Base-by-base conservation (phyloP, 768 basidiomycete genomes). In the Pleurotus citrinopileatus region DNA sequence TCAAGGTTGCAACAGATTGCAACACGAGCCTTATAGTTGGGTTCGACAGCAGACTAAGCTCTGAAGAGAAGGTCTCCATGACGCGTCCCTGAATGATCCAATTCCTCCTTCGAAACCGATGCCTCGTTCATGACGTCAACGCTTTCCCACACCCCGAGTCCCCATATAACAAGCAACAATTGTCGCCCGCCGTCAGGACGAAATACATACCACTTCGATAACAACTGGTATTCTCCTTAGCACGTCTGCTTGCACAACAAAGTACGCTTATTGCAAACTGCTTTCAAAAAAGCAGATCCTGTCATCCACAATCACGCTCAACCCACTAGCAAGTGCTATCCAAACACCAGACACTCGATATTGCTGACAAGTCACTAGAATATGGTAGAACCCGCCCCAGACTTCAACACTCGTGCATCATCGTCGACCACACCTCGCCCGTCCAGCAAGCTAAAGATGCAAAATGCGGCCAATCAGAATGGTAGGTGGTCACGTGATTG, bases 401-500 rank as follows among this genome's bases (percentile, higher is more conserved):
- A 42, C 40, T 42, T 42, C 40, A 42, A 42, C 40, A 3, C 15
- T 17, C 15, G 20, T 8, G 40, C 15, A 42, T 42, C 40, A 15
- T 8, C 40, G 12, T 22, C 2, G 40, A 17, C 40, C 2, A 42
- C 40, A 25, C 44, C 44, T 13, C 44, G 25, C 13, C 22, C 32
- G 10, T 10, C 32, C n/a, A n/a, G 32, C 7, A 34, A 46, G 23
- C 44, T 3, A 25, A 13, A 15, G 15, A 13, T 42, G 15, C 9
- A 10, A 9, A 23, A 27, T 26, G 27, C 25, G 23, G 45, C 7
- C 13, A 29, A 25, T 15, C 10, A 25, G 0, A 47, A 25, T 47
- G 45, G 45, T 47, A 26, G 28, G 45, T 26, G 27, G 40, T 28
- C 45, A 47, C 45, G 45, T 47, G 45, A 13, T 26, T 26, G 27